Conservation (phyloP, 805 yeast genomes). For the Schwanniomyces yamadae region DNA sequence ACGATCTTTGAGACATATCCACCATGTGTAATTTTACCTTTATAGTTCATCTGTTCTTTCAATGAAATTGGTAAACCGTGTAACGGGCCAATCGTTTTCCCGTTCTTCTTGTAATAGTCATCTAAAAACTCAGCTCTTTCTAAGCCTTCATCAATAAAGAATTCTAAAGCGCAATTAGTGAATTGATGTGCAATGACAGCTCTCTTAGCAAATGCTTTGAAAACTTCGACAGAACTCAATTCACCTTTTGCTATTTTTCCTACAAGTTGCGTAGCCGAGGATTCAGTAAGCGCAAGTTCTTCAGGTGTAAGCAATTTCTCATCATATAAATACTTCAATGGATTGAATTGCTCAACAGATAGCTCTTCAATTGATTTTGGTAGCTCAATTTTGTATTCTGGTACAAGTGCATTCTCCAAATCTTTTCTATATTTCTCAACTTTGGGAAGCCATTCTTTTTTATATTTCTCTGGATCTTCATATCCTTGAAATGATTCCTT, state of each 20-base stretch:
- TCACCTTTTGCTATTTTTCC: constrained; percentile 32
- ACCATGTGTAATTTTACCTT: constrained; percentile 36
- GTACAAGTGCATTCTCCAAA: constrained; percentile 27
- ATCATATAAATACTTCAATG: constrained; percentile 35
- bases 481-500: constrained; percentile 30
- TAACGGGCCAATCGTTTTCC: constrained; percentile 56
- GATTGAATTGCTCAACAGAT: constrained; percentile 32
- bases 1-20: constrained; percentile 37
- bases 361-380: constrained; percentile 34
- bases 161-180: constrained; percentile 42
- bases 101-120: constrained; percentile 43
- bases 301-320: constrained; percentile 30
- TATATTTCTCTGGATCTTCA: constrained; percentile 44
- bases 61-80: constrained; percentile 68
- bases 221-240: constrained; percentile 35
- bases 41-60: constrained; percentile 47
- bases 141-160: constrained; percentile 59
- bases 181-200: constrained; percentile 43
- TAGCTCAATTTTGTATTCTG: constrained; percentile 29
- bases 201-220: constrained; percentile 42
- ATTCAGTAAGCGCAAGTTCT: constrained; percentile 40
- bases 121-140: constrained; percentile 56
- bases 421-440: constrained; percentile 38
- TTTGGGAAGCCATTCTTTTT: constrained; percentile 44
- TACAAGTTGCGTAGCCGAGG: constrained; percentile 25